Percentiles rank a stretch among this genome's conserved stretches.
Evolutionary conservation across 352 stramenopile species (phyloP).

Genomic region (Phytophthora fragariae): DNA sequence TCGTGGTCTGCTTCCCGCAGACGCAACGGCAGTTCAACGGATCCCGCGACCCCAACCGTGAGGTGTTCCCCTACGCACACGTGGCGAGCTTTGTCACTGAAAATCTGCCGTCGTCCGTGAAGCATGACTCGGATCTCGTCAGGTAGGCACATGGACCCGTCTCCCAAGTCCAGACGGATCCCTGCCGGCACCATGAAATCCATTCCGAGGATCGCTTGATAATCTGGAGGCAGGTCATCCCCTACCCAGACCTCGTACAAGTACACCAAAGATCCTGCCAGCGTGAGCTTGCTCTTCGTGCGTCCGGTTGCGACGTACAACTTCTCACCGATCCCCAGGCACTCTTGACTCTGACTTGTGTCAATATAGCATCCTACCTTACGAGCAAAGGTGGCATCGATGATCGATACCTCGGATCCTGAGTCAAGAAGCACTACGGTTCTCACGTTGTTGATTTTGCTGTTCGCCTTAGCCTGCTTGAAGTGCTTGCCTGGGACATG

Average conservation of each 20-base stretch:
- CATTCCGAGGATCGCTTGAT: neutral
- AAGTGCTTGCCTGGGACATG: neutral
- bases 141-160: neutral
- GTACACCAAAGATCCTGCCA: too few relatives aligned
- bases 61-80: neutral
- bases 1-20: too few relatives aligned
- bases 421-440: neutral
- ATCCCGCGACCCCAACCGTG: too few relatives aligned
- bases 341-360: neutral
- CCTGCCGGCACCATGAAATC: neutral
- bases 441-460: neutral
- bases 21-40: too few relatives aligned
- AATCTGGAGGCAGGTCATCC: neutral
- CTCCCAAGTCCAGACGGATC: neutral
- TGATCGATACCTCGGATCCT: neutral
- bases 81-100: neutral
- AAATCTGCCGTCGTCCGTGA: neutral
- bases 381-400: neutral
- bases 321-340: neutral
- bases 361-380: too few relatives aligned
- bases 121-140: neutral
- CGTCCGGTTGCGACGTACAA: neutral
- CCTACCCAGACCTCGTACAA: neutral
- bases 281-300: too few relatives aligned
- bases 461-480: neutral